These are phyloP conservation scores for Phytopythium helicoides DNA, from an alignment of 352 stramenopile species.

Conservation along the genomic window DNA sequence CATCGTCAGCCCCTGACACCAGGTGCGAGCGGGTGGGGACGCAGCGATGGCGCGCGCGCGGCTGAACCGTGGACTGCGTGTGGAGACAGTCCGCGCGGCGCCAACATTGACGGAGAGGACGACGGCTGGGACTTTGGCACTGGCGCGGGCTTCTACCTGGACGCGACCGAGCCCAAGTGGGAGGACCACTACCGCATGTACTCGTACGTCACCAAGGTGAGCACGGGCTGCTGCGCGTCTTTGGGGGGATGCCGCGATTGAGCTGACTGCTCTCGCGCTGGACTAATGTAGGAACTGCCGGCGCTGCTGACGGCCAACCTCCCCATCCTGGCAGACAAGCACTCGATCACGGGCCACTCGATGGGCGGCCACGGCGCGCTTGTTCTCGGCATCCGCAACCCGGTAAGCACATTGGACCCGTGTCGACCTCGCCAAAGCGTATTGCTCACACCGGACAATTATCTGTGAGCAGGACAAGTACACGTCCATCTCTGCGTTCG, in stretches of 20 bases:
- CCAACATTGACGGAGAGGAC: conserved; percentile 91
- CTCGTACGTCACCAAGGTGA: conserved; percentile 91
- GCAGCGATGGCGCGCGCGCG: too few relatives aligned
- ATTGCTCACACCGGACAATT: conserved; percentile 7
- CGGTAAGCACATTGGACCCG: conserved; percentile 24
- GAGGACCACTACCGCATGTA: conserved; percentile 97
- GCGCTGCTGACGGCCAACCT: conserved; percentile 88
- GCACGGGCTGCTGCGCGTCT: too few relatives aligned
- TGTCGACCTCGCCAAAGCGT: not conserved
- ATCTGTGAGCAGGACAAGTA: conserved; percentile 81
- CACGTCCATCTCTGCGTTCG: conserved; percentile 94
- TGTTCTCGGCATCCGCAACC: conserved; percentile 92
- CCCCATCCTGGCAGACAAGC: conserved; percentile 71
- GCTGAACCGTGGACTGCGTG: too few relatives aligned
- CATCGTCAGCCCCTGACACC: conserved; percentile 95
- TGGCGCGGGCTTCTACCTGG: conserved; percentile 97
- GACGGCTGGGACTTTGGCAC: conserved; percentile 97
- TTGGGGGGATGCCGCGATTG: too few relatives aligned
- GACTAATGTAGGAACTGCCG: conserved; percentile 86
- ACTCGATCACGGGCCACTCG: conserved; percentile 95
- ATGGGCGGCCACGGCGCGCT: conserved; percentile 98
- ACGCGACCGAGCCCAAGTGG: conserved; percentile 94
- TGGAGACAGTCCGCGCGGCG: conserved; percentile 87
- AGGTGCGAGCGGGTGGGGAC: conserved; percentile 23
- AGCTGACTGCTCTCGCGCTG: too few relatives aligned